These are phyloP conservation scores for Ophiostoma populinum DNA, from an alignment of 2,329 filamentous ascomycete species.

Conservation along the genomic window DNA sequence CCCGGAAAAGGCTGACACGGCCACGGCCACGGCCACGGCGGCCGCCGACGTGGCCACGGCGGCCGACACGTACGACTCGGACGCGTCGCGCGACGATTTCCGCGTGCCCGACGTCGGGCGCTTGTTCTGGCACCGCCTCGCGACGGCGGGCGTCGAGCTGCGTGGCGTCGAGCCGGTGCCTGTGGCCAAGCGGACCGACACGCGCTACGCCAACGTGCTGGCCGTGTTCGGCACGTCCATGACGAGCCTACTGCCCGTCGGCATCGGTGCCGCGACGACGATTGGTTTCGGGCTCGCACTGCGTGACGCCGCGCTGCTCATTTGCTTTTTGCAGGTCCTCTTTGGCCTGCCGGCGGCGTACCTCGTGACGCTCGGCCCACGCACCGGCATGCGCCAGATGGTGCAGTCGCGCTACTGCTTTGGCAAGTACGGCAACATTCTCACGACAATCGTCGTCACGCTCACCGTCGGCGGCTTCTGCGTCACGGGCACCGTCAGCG, in stretches of 20 bases:
- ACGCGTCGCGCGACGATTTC: constrained; percentile 7
- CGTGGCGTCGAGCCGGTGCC: constrained; percentile 28
- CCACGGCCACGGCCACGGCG: too few relatives aligned
- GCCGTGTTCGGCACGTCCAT: constrained; percentile 32
- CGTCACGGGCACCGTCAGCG: constrained; percentile 41
- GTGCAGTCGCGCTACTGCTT: constrained; percentile 47
- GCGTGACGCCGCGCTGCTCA: constrained; percentile 38
- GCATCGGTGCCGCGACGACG: constrained; percentile 33
- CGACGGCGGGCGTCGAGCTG: constrained; percentile 18
- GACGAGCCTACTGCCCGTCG: constrained; percentile 31
- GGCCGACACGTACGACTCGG: too few relatives aligned
- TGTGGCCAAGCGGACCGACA: constrained; percentile 23
- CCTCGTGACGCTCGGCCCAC: constrained; percentile 39
- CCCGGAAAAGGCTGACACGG: too few relatives aligned
- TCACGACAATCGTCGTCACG: constrained; percentile 43
- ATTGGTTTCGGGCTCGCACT: constrained; percentile 30
- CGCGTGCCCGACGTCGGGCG: constrained; percentile 3
- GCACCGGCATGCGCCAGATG: constrained; percentile 48
- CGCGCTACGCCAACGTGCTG: constrained; percentile 26
- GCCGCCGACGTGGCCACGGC: too few relatives aligned
- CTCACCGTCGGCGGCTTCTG: constrained; percentile 44
- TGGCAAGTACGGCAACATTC: constrained; percentile 37
- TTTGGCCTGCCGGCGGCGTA: constrained; percentile 36
- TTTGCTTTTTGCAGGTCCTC: constrained; percentile 45
- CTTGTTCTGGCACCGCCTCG: constrained; percentile 3